Evolutionary conservation across 1,284 basidiomycete species (phyloP).

Genomic region (Ustilago bromivora): DNA sequence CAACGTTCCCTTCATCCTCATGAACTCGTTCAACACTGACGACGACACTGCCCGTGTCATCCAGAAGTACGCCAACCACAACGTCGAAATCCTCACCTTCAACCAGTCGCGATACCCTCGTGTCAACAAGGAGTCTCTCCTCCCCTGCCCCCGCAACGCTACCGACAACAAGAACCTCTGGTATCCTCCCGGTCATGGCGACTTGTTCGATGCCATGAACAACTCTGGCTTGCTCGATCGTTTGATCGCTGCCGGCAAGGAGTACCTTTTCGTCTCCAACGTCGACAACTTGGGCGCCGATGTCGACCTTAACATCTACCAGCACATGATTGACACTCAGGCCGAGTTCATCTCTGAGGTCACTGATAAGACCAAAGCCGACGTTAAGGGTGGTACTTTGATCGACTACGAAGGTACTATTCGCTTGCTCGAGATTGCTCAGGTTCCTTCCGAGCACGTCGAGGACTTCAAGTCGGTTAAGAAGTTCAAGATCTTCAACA

Average conservation of each 20-base stretch:
- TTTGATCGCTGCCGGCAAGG: constrained; percentile 93
- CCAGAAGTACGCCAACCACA: constrained; percentile 94
- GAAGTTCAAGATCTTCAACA: constrained; percentile 73
- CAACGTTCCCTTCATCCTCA: constrained; percentile 96
- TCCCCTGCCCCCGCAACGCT: constrained; percentile 87
- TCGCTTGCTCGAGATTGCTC: constrained; percentile 96
- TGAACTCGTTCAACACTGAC: constrained; percentile 99
- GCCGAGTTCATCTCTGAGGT: constrained; percentile 74
- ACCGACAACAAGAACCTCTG: constrained; percentile 94
- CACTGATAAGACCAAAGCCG: constrained; percentile 99
- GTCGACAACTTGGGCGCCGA: constrained; percentile 99
- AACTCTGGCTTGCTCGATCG: constrained; percentile 97
- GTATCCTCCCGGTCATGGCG: constrained; percentile 97
- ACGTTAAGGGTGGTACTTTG: constrained; percentile 97
- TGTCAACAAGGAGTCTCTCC: constrained; percentile 92
- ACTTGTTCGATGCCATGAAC: constrained; percentile 90
- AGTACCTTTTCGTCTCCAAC: constrained; percentile 98
- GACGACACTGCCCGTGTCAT: constrained; percentile 78
- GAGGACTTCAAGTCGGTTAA: constrained; percentile 95
- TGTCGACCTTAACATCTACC: constrained; percentile 76
- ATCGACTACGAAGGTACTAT: constrained; percentile 96
- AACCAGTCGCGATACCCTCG: constrained; percentile 99
- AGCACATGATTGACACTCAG: constrained; percentile 73
- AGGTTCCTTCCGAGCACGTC: constrained; percentile 96
- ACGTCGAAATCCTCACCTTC: constrained; percentile 75